Conservation (phyloP, 2,329 filamentous ascomycete species). For the Aspergillus aculeatinus region DNA sequence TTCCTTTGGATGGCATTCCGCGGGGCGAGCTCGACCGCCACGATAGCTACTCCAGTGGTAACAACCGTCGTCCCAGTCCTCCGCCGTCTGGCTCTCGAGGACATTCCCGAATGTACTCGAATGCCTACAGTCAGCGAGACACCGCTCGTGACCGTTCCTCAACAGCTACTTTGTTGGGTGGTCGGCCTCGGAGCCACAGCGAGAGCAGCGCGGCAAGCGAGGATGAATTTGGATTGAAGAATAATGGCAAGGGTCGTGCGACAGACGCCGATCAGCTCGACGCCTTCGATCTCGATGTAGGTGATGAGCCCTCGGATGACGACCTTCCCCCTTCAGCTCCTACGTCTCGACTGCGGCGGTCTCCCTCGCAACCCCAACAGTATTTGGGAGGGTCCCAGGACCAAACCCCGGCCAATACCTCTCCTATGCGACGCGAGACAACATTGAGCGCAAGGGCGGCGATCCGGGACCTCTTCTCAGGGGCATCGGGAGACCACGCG, state of each 20-base stretch:
- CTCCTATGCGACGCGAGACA: slow-evolving; percentile 30
- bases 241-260: slow-evolving; percentile 39
- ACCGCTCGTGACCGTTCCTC: slow-evolving; percentile 41
- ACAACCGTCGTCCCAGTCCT: slow-evolving; percentile 54
- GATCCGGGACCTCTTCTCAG: slow-evolving; percentile 75
- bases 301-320: slow-evolving; percentile 50
- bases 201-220: slow-evolving; percentile 47
- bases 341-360: slow-evolving; percentile 35
- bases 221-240: slow-evolving; percentile 51
- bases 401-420: slow-evolving; percentile 24
- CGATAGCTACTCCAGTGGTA: slow-evolving; percentile 59
- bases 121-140: slow-evolving; percentile 46
- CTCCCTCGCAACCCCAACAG: slow-evolving; percentile 36
- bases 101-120: slow-evolving; percentile 53
- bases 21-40: slow-evolving; percentile 31
- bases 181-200: slow-evolving; percentile 39
- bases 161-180: slow-evolving; percentile 53
- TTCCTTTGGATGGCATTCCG: slow-evolving; percentile 53
- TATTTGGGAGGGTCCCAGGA: slow-evolving; percentile 22
- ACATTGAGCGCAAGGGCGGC: slow-evolving; percentile 71
- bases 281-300: slow-evolving; percentile 43
- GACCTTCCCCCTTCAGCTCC: slow-evolving; percentile 60
- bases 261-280: slow-evolving; percentile 28
- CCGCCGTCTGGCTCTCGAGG: slow-evolving; percentile 41
- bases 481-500: slow-evolving; percentile 76